Conservation (phyloP, 2,329 filamentous ascomycete species). For the Rhinocladiella mackenziei region DNA sequence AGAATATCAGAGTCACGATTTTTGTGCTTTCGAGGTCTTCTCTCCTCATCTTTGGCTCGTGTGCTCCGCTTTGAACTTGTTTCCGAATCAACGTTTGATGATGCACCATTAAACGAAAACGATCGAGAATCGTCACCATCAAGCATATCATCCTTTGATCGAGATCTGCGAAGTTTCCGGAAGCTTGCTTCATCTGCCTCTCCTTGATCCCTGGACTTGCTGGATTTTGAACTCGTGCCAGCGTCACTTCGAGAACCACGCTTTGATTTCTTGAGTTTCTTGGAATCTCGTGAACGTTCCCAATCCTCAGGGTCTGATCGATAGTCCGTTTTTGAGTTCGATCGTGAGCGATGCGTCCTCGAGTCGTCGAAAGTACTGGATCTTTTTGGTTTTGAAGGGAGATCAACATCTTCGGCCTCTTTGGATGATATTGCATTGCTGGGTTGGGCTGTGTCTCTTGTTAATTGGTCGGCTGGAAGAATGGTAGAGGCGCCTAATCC, state of each 20-base stretch:
- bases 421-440: not conserved
- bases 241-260: slow-evolving; percentile 16
- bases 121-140: slow-evolving; percentile 30
- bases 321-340: slow-evolving; percentile 10
- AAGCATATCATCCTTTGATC: slow-evolving; percentile 17
- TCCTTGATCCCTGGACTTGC: not conserved
- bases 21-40: slow-evolving; percentile 33
- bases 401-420: not conserved
- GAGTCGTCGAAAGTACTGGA: slow-evolving; percentile 11
- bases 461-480: slow-evolving; percentile 1
- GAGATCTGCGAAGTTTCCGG: slow-evolving; percentile 18
- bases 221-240: slow-evolving; percentile 6
- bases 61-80: slow-evolving; percentile 35
- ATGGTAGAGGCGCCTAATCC: slow-evolving; percentile 9
- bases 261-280: slow-evolving; percentile 10
- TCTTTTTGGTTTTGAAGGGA: slow-evolving; percentile 4
- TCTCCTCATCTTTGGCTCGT: slow-evolving; percentile 34
- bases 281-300: slow-evolving; percentile 13
- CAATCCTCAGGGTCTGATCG: slow-evolving; percentile 24
- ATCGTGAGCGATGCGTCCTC: slow-evolving; percentile 4
- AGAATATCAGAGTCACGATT: slow-evolving; percentile 30
- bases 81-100: slow-evolving; percentile 16
- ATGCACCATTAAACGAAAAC: slow-evolving; percentile 27
- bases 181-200: slow-evolving; percentile 6
- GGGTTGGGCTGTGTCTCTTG: not conserved